phyloP scores from a whole-genome alignment of 805 yeast species.

The Trichomonascus vanleenenianus region DNA sequence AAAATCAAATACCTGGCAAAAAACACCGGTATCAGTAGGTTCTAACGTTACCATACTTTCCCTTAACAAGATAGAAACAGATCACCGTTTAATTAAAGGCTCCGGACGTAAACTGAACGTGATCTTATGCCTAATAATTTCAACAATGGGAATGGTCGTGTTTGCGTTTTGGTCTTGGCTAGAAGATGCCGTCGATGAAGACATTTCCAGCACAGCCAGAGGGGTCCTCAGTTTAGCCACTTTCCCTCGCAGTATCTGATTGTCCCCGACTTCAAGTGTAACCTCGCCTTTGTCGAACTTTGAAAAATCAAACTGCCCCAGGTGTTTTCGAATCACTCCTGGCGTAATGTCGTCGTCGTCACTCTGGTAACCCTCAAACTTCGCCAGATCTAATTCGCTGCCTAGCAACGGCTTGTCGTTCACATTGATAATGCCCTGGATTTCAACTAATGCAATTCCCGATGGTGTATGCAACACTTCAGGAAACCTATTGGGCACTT shows the following conservation, averaged over 20 bases:
- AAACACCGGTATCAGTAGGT: too few species aligned
- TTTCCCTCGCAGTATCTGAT: conserved; percentile 19
- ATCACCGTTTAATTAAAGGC: conserved; percentile 11
- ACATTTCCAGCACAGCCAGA: conserved; percentile 16
- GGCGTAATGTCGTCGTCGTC: background rate
- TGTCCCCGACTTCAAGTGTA: conserved; percentile 15
- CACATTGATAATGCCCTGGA: conserved; percentile 19
- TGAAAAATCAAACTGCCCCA: conserved; percentile 13
- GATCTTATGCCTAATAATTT: conserved; percentile 17
- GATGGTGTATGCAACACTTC: conserved; percentile 17
- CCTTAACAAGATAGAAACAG: too few species aligned
- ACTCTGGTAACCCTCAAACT: background rate
- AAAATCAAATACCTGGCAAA: too few species aligned
- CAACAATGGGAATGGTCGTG: conserved; percentile 16
- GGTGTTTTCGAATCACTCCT: background rate
- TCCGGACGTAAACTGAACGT: conserved; percentile 18
- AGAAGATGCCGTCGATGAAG: background rate
- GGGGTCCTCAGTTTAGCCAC: conserved; percentile 16
- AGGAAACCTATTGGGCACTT: conserved; percentile 7
- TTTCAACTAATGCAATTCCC: conserved; percentile 18
- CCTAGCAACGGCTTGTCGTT: conserved; percentile 15
- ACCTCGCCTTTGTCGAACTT: conserved; percentile 7
- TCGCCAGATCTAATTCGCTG: conserved; percentile 11
- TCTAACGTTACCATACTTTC: too few species aligned
- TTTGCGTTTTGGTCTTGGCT: conserved; percentile 3